Percentiles rank a stretch among this genome's conserved stretches.
Evolutionary conservation across 2,329 filamentous ascomycete genomes (phyloP).

Genomic region (Calonectria hongkongensis): DNA sequence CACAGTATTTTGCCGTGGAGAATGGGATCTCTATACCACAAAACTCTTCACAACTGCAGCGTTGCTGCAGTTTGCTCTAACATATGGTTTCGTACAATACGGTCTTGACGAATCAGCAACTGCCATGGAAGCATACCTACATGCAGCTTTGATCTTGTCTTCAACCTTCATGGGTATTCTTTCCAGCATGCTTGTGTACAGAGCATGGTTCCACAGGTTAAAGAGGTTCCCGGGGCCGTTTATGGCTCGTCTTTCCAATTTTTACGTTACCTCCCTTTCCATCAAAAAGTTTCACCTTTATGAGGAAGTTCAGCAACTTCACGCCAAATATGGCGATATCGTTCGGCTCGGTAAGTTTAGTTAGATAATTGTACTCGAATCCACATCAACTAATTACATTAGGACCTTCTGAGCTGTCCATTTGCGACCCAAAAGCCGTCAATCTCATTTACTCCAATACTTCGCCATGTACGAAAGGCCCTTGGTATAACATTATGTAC

Average conservation of each 20-base stretch:
- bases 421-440: slow-evolving; percentile 31
- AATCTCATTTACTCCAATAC: slow-evolving; percentile 34
- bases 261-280: slow-evolving; percentile 35
- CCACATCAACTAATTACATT: not conserved
- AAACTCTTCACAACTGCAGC: slow-evolving; percentile 8
- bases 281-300: slow-evolving; percentile 26
- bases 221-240: slow-evolving; percentile 39
- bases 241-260: slow-evolving; percentile 31
- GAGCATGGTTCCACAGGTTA: slow-evolving; percentile 39
- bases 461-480: slow-evolving; percentile 40
- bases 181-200: slow-evolving; percentile 38
- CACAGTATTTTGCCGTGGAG: slow-evolving; percentile 24
- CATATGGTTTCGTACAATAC: not conserved
- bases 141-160: not conserved
- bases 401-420: slow-evolving; percentile 42
- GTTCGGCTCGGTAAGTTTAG: slow-evolving; percentile 40
- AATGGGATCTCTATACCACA: slow-evolving; percentile 42
- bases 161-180: slow-evolving; percentile 6
- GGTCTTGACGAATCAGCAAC: not conserved
- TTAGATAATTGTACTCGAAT: not conserved
- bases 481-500: slow-evolving; percentile 42
- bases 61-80: not conserved
- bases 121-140: not conserved
- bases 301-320: slow-evolving; percentile 39
- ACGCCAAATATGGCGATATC: slow-evolving; percentile 41